Percentiles rank a stretch among this genome's conserved stretches.
These are phyloP conservation scores for Coffea humblotiana DNA, from an alignment of 305 asterid species.

Conservation along the genomic window DNA sequence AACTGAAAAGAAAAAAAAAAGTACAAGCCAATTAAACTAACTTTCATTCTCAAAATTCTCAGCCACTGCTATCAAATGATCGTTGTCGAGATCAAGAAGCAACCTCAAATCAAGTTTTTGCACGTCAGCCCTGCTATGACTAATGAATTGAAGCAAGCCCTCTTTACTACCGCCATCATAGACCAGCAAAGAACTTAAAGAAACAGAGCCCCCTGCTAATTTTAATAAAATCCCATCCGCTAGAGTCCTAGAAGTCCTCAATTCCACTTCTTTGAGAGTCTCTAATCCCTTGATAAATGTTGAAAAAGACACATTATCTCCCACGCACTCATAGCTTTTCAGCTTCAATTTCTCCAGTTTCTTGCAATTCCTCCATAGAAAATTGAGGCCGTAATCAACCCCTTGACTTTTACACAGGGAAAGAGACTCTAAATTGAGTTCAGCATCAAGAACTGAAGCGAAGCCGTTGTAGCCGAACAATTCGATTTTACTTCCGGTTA, in stretches of 20 bases:
- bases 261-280: slow-evolving; percentile 51
- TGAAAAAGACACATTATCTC: slow-evolving; percentile 51
- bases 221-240: slow-evolving; percentile 48
- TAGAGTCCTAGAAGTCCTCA: slow-evolving; percentile 57
- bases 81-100: too few species aligned
- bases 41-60: too few species aligned
- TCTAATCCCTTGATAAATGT: slow-evolving; percentile 31
- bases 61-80: too few species aligned
- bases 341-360: slow-evolving; percentile 52
- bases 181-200: too few species aligned
- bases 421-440: too few species aligned
- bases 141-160: too few species aligned
- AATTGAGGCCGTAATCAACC: slow-evolving; percentile 50
- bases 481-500: slow-evolving; percentile 32
- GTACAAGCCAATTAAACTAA: too few species aligned
- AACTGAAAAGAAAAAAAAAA: too few species aligned
- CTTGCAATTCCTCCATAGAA: slow-evolving; percentile 61
- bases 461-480: neutral
- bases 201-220: slow-evolving; percentile 42
- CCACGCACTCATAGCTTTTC: slow-evolving; percentile 60
- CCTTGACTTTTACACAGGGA: slow-evolving; percentile 42
- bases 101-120: too few species aligned
- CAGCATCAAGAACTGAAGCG: slow-evolving; percentile 24
- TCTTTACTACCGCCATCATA: too few species aligned
- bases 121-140: too few species aligned